Base-by-base conservation (phyloP, 2,329 filamentous ascomycete species). In the Fusarium ambrosium region DNA sequence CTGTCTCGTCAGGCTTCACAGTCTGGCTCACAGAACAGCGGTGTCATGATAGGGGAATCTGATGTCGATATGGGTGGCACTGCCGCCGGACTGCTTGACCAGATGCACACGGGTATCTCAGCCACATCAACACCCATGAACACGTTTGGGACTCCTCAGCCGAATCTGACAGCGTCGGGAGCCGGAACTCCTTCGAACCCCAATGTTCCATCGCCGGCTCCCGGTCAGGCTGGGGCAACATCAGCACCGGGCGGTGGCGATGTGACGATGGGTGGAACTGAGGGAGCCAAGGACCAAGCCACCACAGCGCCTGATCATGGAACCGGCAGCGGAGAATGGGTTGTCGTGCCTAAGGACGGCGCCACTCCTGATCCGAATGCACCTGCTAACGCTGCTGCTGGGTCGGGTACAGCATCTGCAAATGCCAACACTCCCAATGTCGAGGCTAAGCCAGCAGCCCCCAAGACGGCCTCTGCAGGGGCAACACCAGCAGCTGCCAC, bases 321-420 rank as follows among this genome's bases (percentile, higher is more conserved):
- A 5, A 87, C 87, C 1, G 88, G 86, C 22, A 87, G 84, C 64
- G 92, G 89, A 34, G 93, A 95, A 73, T 95, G 93, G 93, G 91
- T 95, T 4, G 92, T 95, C 67, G 90, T 95, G 34, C 90, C 92
- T 65, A 92, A 93, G 73, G 90, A 89, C 56, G 88, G 87, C 27
- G 84, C 84, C 45, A 87, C 84, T 75, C 83, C 85, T 41, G 82
- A 84, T 51, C 80, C 81, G 43, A 80, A 76, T 27, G 66, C 73
- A 6, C 73, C 71, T 45, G 64, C 66, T 10, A 63, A 75, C 7
- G 71, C 71, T 43, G 67, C 73, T 27, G 55, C 63, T 10, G 68
- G 70, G 10, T 72, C 74, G 6, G 64, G 72, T 22, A 45, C 70
- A 13, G 73, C 53, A 34, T 74, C 75, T 34, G 64, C 51, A 22